Conservation (phyloP, 306 rosid genomes). For the Casuarina equisetifolia region DNA sequence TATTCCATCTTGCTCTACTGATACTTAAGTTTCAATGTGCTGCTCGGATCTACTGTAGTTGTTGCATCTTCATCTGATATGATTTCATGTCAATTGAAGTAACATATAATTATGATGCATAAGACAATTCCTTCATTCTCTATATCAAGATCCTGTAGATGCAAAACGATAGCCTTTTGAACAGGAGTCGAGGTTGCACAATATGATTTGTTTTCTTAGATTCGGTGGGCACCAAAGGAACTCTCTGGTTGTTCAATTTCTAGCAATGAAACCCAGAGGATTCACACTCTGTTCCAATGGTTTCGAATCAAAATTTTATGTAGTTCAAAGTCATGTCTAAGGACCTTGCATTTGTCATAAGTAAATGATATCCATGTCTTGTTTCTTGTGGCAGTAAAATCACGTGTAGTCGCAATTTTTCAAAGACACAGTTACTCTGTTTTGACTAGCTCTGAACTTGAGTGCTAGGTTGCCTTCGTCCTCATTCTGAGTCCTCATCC, state of each 20-base stretch:
- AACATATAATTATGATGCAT: background rate
- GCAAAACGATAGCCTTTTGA: no score
- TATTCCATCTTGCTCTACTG: background rate
- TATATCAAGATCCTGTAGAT: no score
- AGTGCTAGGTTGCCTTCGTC: background rate
- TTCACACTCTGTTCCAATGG: no score
- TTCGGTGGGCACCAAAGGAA: background rate
- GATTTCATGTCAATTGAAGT: background rate
- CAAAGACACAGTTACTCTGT: background rate
- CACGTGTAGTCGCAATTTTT: background rate
- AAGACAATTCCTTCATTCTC: background rate
- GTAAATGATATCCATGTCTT: background rate
- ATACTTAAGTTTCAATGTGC: background rate
- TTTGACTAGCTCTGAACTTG: background rate
- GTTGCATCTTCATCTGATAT: background rate
- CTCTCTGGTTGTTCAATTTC: background rate
- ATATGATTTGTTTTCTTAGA: background rate
- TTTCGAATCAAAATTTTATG: background rate
- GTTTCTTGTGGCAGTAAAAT: no score
- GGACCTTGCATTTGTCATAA: background rate
- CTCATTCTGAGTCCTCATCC: background rate
- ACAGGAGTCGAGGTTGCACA: background rate
- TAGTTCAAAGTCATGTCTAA: background rate
- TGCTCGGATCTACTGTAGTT: background rate
- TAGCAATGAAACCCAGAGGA: background rate